phyloP scores from a whole-genome alignment of 108 stramenopile genomes.

The Cylindrotheca closterium region DNA sequence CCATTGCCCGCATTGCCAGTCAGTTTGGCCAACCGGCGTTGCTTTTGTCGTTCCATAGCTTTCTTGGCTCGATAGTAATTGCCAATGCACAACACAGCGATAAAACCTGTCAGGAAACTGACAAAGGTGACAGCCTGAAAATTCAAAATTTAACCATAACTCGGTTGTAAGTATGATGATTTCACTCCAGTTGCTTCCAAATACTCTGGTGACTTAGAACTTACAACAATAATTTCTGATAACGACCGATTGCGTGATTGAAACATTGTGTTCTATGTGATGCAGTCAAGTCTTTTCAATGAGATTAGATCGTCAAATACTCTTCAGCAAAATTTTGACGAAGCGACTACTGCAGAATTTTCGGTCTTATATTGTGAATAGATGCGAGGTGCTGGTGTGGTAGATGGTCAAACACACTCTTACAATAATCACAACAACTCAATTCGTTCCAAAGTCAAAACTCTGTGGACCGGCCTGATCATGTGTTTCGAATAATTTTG shows the following conservation, averaged over 20 bases:
- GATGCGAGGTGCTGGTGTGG: no score
- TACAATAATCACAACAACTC: no score
- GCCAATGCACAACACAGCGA: slow-evolving; percentile 78
- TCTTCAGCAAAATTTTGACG: no score
- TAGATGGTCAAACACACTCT: no score
- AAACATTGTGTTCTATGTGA: no score
- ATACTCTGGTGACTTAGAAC: slow-evolving; percentile 8
- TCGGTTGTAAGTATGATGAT: background rate
- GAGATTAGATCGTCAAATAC: no score
- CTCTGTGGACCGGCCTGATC: no score
- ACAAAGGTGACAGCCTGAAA: slow-evolving; percentile 58
- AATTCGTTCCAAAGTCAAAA: no score
- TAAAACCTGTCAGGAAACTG: slow-evolving; percentile 72
- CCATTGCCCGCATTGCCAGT: slow-evolving; percentile 27
- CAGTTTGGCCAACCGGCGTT: slow-evolving; percentile 50
- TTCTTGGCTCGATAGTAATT: slow-evolving; percentile 83
- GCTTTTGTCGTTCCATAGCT: slow-evolving; percentile 75
- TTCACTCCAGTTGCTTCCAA: background rate
- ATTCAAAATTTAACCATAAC: background rate
- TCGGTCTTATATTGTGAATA: no score
- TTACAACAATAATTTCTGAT: slow-evolving; percentile 61
- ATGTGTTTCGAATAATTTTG: no score
- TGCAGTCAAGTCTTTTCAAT: no score
- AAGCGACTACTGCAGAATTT: no score
- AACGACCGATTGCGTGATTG: slow-evolving; percentile 64